Evolutionary conservation across 495 filamentous ascomycete genomes (phyloP).

Genomic region (Paragyromitra xinjiangensis): DNA sequence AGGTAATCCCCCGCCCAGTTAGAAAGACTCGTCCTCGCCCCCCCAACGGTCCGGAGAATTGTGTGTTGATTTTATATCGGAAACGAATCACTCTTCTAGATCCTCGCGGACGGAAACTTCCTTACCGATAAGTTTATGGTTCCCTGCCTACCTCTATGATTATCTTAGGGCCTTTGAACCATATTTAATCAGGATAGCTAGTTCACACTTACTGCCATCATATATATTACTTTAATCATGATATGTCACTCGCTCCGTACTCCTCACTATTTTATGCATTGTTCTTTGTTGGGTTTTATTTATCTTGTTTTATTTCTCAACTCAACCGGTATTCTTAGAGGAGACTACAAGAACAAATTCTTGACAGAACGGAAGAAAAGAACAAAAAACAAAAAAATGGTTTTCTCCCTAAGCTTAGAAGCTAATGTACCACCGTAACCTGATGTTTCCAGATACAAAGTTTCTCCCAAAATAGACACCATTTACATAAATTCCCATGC

Average conservation of each 20-base stretch:
- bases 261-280: not conserved
- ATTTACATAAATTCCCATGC: not conserved
- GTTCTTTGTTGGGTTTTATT: not conserved
- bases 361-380: slow-evolving; percentile 1
- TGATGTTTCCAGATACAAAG: not conserved
- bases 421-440: not conserved
- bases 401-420: not conserved
- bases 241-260: slow-evolving; percentile 5
- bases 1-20: too few species aligned
- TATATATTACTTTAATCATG: not conserved
- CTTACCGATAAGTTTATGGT: too few species aligned
- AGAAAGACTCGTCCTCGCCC: too few species aligned
- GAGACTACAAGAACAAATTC: not conserved
- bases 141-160: too few species aligned
- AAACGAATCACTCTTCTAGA: too few species aligned
- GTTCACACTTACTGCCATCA: not conserved
- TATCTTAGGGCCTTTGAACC: not conserved
- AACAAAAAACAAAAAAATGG: slow-evolving; percentile 4
- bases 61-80: too few species aligned
- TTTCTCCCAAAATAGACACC: not conserved
- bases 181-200: not conserved
- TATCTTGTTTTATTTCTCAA: slow-evolving; percentile 6
- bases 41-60: too few species aligned
- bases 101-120: too few species aligned
- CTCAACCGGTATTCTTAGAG: slow-evolving; percentile 2